phyloP scores from a whole-genome alignment of 768 basidiomycete species.

The Xerocomellus amylosporus region DNA sequence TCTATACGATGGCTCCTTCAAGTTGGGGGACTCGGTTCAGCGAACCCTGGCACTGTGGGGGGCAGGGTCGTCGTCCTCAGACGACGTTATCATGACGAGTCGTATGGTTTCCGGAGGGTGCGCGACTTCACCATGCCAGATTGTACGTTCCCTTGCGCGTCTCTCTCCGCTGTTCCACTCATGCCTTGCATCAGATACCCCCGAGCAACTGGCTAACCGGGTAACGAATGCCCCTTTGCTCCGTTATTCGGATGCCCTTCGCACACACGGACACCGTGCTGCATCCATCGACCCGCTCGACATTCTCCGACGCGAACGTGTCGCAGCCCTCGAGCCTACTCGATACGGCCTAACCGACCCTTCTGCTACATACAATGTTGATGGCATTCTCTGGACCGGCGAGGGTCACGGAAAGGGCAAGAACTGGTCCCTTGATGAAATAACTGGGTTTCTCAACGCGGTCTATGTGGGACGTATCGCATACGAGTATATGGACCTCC shows the following conservation, averaged over 20 bases:
- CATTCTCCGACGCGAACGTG: conserved; percentile 77
- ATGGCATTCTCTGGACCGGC: conserved; percentile 78
- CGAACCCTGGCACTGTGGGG: background rate
- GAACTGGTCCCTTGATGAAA: conserved; percentile 69
- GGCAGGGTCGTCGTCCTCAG: conserved; percentile 23
- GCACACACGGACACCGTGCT: conserved; percentile 82
- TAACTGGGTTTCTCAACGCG: conserved; percentile 62
- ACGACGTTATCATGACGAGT: conserved; percentile 69
- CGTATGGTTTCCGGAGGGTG: conserved; percentile 71
- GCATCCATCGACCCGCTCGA: conserved; percentile 87
- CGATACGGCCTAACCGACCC: conserved; percentile 71
- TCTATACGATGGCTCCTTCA: conserved; percentile 14
- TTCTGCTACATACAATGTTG: conserved; percentile 58
- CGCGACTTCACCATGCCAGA: conserved; percentile 65
- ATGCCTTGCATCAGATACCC: conserved; percentile 47
- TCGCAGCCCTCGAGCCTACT: conserved; percentile 69
- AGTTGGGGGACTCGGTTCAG: background rate
- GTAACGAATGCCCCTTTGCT: conserved; percentile 71
- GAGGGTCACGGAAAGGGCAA: conserved; percentile 24
- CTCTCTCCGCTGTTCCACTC: background rate
- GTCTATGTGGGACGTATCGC: conserved; percentile 85
- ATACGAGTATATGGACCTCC: conserved; percentile 91
- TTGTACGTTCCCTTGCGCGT: conserved; percentile 45
- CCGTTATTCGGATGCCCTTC: conserved; percentile 85
- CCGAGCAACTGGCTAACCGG: conserved; percentile 64